A percentile compares a stretch with the other conserved stretches of the same genome.
These are phyloP conservation scores for Gamsiella multidivaricata DNA, from an alignment of 192 early-diverging fungal genomes.

Conservation along the genomic window DNA sequence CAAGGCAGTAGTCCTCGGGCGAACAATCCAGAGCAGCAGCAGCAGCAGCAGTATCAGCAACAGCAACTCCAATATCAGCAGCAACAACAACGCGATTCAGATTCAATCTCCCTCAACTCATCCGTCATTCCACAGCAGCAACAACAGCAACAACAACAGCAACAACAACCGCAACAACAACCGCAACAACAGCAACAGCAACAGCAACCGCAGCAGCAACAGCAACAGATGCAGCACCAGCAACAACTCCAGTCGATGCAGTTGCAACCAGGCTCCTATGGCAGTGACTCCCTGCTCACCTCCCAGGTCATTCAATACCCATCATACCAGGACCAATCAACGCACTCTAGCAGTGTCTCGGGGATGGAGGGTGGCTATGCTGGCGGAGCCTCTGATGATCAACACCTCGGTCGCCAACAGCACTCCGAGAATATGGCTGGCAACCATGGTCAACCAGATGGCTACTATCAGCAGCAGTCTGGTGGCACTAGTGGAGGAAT, in stretches of 20 bases:
- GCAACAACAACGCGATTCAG: slow-evolving; percentile 18
- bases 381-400: not conserved
- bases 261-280: not conserved
- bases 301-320: slow-evolving; percentile 16
- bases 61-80: slow-evolving; percentile 5
- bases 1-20: not conserved
- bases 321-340: slow-evolving; percentile 7
- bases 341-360: not conserved
- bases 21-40: slow-evolving; percentile 12
- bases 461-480: not conserved
- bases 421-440: not conserved
- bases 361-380: slow-evolving; percentile 7
- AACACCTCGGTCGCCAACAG: not conserved
- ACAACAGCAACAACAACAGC: slow-evolving; percentile 17
- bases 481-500: slow-evolving; percentile 3
- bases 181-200: slow-evolving; percentile 7
- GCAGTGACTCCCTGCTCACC: not conserved
- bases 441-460: not conserved
- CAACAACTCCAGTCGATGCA: slow-evolving; percentile 12
- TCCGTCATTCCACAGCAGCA: slow-evolving; percentile 8
- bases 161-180: slow-evolving; percentile 20
- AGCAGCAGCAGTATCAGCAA: slow-evolving; percentile 1
- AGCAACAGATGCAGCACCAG: slow-evolving; percentile 14
- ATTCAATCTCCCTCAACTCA: slow-evolving; percentile 8
- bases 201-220: not conserved